Base-by-base conservation (phyloP, 2,329 filamentous ascomycete species). In the Mycosphaerella arachidis region DNA sequence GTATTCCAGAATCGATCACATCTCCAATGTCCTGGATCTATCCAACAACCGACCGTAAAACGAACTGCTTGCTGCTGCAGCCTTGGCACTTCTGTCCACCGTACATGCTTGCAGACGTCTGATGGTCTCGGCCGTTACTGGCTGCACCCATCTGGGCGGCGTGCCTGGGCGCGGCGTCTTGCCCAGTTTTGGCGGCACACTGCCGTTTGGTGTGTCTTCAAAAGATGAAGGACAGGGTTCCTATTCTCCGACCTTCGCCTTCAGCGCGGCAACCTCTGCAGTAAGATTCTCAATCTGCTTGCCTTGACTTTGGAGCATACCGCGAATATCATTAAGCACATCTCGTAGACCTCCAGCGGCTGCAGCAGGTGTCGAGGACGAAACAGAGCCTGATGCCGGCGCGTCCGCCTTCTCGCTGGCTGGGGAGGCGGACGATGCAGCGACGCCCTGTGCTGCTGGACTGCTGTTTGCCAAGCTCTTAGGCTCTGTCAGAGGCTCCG, bases 231-330 rank as follows among this genome's bases (percentile, higher is more conserved):
- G 40, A n/a, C 7, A 18, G n/a, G 40, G 13, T 16, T 43, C 24
- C 65, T 67, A 68, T 54, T 67, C 64, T 59, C 64, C 66, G 24
- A 67, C 56, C 62, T 63, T 89, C 75, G 85, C 85, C 83, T 95
- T 96, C 67, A 97, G 81, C 16, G 84, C 82, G 71, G 94, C 91
- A 13, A 96, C 87, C 74, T 95, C 90, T 31, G 89, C 83, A 53
- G 84, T 89, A 76, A 96, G 89, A n/a, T 84, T 81, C 63, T 81
- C 85, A 71, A 96, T 90, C 65, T 91, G 85, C 78, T 84, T 85
- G 57, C 84, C 90, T 77, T 96, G 92, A 64, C 84, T 82, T 73
- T 90, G 85, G 35, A 97, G 80, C 67, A 94, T 78, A 57, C 83
- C 79, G 76, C 90, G 93, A 77, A 96, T 94, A 69, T 92, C 84